phyloP scores from a whole-genome alignment of 441 rosid species.

The Breynia disticha region DNA sequence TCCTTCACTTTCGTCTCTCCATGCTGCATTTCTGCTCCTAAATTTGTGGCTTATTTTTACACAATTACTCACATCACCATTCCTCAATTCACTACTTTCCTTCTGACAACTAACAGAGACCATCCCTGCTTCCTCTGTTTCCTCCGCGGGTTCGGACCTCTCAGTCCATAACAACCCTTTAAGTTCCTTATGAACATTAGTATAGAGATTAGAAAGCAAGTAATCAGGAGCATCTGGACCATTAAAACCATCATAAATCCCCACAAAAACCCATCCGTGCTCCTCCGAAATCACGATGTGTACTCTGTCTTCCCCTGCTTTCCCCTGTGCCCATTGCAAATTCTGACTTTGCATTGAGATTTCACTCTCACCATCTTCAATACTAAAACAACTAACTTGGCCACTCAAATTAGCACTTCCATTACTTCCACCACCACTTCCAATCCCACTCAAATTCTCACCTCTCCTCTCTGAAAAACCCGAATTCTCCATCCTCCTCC shows the following conservation, averaged over 20 bases:
- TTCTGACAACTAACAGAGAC: background rate
- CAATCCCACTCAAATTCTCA: slow-evolving; percentile 13
- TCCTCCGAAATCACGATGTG: slow-evolving; percentile 42
- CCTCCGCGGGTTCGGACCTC: slow-evolving; percentile 9
- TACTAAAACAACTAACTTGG: slow-evolving; percentile 21
- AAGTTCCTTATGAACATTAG: slow-evolving; percentile 29
- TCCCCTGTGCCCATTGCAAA: slow-evolving; percentile 51
- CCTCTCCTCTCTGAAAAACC: slow-evolving; percentile 26
- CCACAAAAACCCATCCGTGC: slow-evolving; percentile 39
- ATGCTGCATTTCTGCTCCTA: slow-evolving; percentile 3
- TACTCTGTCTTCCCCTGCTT: slow-evolving; percentile 49
- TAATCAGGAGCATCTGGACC: slow-evolving; percentile 52
- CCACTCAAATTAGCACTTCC: slow-evolving; percentile 22
- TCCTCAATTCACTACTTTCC: too few species aligned
- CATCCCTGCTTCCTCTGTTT: slow-evolving; percentile 15
- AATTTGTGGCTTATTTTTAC: too few species aligned
- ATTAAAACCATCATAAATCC: slow-evolving; percentile 41
- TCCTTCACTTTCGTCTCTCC: slow-evolving; percentile 16
- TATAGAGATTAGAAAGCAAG: slow-evolving; percentile 30
- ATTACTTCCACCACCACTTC: slow-evolving; percentile 9
- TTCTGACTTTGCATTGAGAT: slow-evolving; percentile 27
- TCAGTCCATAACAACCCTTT: slow-evolving; percentile 37
- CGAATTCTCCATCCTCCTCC: slow-evolving; percentile 43
- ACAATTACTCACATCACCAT: too few species aligned
- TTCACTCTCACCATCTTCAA: slow-evolving; percentile 29